Conservation (phyloP, 163 green algal genomes). For the Scenedesmus sp. region DNA sequence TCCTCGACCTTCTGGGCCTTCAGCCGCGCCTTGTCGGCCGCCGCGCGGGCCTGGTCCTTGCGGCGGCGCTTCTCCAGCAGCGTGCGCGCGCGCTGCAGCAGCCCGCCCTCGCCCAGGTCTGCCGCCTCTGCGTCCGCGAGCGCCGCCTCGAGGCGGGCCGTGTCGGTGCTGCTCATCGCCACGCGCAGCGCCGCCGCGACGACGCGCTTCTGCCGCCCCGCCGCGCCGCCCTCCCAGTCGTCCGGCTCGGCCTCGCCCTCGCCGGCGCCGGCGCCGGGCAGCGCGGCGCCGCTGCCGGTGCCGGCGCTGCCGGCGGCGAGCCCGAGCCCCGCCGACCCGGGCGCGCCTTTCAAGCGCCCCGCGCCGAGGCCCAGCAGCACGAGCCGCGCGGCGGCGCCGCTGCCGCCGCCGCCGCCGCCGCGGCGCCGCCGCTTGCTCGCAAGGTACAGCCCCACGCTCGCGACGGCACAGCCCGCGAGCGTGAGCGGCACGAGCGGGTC, state of each 20-base stretch:
- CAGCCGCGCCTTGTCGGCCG: slow-evolving; percentile 18
- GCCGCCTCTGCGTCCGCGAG: slow-evolving; percentile 24
- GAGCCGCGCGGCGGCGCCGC: neutral
- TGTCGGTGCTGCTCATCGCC: slow-evolving; percentile 31
- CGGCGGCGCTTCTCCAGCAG: slow-evolving; percentile 35
- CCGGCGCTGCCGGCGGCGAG: neutral
- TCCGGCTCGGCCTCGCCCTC: too few species aligned
- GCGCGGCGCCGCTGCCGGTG: neutral
- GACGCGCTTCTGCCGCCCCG: slow-evolving; percentile 10
- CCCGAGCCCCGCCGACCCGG: too few species aligned
- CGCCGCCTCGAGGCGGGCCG: neutral
- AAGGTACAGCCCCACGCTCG: slow-evolving; percentile 30
- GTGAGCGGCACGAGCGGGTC: slow-evolving; percentile 43
- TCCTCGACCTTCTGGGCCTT: slow-evolving; percentile 15
- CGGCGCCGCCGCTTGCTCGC: slow-evolving; percentile 23
- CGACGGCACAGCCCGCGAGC: slow-evolving; percentile 28
- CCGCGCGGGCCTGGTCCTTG: slow-evolving; percentile 33
- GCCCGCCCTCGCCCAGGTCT: slow-evolving; percentile 15
- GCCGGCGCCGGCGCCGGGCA: neutral
- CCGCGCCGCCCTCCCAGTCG: too few species aligned
- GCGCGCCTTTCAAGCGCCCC: slow-evolving; percentile 5
- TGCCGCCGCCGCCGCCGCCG: neutral
- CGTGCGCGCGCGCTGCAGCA: slow-evolving; percentile 17
- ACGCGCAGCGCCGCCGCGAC: slow-evolving; percentile 31
- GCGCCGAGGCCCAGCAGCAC: slow-evolving; percentile 9